A percentile compares a stretch with the other conserved stretches of the same genome.
Conservation (phyloP, 2,329 filamentous ascomycete species). For the Hypocreales sp. region DNA sequence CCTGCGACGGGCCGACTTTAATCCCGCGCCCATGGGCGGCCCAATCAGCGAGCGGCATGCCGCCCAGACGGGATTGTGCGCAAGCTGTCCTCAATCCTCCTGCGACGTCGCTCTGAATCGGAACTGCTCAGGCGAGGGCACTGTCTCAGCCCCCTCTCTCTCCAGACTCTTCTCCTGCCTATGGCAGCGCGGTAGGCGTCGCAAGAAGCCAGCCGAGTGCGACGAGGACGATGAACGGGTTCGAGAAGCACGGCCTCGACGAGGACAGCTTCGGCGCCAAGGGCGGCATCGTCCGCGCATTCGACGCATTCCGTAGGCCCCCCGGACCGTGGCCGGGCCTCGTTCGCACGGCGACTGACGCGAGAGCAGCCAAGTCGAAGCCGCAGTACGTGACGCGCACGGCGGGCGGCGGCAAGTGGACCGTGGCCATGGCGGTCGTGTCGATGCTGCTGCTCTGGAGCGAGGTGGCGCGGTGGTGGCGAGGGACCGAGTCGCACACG, state of each 20-base stretch:
- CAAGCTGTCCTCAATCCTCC: too few relatives aligned
- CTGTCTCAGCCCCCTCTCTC: too few relatives aligned
- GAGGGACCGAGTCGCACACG: slow-evolving; percentile 68
- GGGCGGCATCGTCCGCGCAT: slow-evolving; percentile 60
- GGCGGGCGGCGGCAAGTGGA: slow-evolving; percentile 84
- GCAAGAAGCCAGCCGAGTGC: too few relatives aligned
- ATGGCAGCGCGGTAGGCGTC: too few relatives aligned
- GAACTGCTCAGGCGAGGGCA: too few relatives aligned
- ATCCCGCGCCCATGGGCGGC: too few relatives aligned
- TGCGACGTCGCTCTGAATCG: too few relatives aligned
- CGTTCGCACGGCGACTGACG: too few relatives aligned
- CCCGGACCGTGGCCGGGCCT: background rate
- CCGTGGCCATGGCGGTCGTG: slow-evolving; percentile 61
- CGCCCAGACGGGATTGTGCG: too few relatives aligned
- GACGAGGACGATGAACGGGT: slow-evolving; percentile 66
- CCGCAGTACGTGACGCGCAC: slow-evolving; percentile 79
- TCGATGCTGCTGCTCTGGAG: slow-evolving; percentile 62
- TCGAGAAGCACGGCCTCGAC: slow-evolving; percentile 47
- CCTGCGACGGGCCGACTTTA: too few relatives aligned
- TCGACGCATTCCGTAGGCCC: slow-evolving; percentile 85
- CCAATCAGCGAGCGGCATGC: too few relatives aligned
- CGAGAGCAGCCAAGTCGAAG: slow-evolving; percentile 91
- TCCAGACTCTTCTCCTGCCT: too few relatives aligned
- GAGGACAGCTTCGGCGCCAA: slow-evolving; percentile 71
- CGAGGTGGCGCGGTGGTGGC: slow-evolving; percentile 72